Evolutionary conservation across 331 rosid genomes (phyloP).

Genomic region (Erythrophleum ivorense): DNA sequence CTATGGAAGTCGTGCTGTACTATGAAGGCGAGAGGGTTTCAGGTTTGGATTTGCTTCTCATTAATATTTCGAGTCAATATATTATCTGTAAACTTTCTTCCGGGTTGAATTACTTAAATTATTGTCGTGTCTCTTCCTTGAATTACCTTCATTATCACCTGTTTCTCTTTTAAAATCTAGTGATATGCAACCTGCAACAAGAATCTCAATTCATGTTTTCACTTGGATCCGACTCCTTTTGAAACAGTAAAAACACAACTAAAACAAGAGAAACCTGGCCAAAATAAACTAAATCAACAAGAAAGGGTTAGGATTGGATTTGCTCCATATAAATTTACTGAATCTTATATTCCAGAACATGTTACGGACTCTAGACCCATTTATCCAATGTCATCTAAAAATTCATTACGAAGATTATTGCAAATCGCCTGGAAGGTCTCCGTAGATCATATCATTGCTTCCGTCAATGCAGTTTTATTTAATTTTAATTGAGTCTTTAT

Average conservation of each 20-base stretch:
- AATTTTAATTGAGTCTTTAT: too few species aligned
- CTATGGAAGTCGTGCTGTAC: constrained; percentile 88
- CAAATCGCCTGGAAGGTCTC: too few species aligned
- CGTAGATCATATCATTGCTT: too few species aligned
- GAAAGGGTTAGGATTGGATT: neutral
- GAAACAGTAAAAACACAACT: constrained; percentile 15
- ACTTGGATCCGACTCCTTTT: constrained; percentile 21
- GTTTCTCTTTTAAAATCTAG: constrained; percentile 15
- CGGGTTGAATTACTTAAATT: constrained; percentile 17
- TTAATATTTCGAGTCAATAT: neutral
- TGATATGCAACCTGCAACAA: neutral
- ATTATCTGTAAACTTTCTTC: neutral
- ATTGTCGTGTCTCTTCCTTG: neutral
- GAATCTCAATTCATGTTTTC: constrained; percentile 15
- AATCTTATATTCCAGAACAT: neutral
- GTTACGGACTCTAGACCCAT: too few species aligned
- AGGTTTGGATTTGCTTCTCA: constrained; percentile 49
- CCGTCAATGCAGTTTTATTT: too few species aligned
- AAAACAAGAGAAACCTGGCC: constrained; percentile 25
- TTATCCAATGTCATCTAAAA: too few species aligned
- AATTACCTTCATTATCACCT: constrained; percentile 17
- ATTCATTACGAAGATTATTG: too few species aligned
- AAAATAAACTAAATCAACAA: neutral
- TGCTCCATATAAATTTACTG: constrained; percentile 21
- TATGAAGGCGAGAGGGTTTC: constrained; percentile 99